phyloP scores from a whole-genome alignment of 306 rosid genomes.

The Vigna trinervia region DNA sequence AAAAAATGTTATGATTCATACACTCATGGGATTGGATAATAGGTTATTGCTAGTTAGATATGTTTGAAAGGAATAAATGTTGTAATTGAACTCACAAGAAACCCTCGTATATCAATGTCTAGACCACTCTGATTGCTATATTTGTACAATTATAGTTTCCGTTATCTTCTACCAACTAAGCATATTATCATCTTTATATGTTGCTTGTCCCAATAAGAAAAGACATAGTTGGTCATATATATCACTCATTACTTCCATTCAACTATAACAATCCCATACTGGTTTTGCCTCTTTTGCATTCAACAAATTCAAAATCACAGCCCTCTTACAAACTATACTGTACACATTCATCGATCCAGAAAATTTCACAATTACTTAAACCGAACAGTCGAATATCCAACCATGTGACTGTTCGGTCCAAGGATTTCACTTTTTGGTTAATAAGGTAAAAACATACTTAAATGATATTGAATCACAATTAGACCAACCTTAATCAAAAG shows the following conservation, averaged over 20 bases:
- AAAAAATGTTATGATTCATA: constrained; percentile 8
- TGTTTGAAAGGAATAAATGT: not conserved
- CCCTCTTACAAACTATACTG: too few relatives aligned
- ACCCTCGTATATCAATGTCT: constrained; percentile 3
- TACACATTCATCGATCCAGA: too few relatives aligned
- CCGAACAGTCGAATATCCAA: too few relatives aligned
- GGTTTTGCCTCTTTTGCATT: too few relatives aligned
- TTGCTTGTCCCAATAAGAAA: constrained; percentile 38
- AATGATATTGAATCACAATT: too few relatives aligned
- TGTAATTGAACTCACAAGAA: constrained; percentile 2
- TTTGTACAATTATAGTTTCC: not conserved
- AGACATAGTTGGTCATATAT: not conserved
- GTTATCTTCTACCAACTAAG: not conserved
- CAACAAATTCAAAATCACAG: not conserved
- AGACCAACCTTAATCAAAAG: too few relatives aligned
- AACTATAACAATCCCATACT: too few relatives aligned
- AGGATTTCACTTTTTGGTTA: too few relatives aligned
- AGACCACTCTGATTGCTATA: constrained; percentile 26
- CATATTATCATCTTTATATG: not conserved
- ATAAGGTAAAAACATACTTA: too few relatives aligned
- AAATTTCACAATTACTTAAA: too few relatives aligned
- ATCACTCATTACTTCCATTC: too few relatives aligned
- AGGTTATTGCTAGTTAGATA: not conserved
- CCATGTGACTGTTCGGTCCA: too few relatives aligned
- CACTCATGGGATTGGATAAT: not conserved